Percentiles rank a stretch among this genome's conserved stretches.
These are phyloP conservation scores for Claviceps humidiphila DNA, from an alignment of 2,329 filamentous ascomycete genomes.

Conservation along the genomic window DNA sequence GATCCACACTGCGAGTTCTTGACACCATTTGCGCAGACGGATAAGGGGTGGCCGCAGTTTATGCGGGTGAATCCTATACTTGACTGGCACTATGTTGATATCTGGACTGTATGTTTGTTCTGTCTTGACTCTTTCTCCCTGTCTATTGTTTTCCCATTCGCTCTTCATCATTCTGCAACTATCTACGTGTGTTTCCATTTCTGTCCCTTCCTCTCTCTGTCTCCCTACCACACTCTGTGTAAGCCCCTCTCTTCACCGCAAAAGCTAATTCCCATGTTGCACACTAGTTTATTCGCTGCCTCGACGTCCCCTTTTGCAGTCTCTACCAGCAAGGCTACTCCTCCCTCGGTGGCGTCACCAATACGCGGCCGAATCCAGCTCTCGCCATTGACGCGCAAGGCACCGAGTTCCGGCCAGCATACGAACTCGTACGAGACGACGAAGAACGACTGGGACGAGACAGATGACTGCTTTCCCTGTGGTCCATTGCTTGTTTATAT, in stretches of 20 bases:
- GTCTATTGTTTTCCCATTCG: neutral
- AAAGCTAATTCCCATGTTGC: too few relatives aligned
- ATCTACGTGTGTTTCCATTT: neutral
- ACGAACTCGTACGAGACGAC: slow-evolving; percentile 59
- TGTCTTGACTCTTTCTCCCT: neutral
- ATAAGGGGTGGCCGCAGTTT: slow-evolving; percentile 79
- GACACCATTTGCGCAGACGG: slow-evolving; percentile 75
- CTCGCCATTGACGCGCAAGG: slow-evolving; percentile 31
- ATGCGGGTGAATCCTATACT: slow-evolving; percentile 92
- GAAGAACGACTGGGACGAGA: slow-evolving; percentile 70
- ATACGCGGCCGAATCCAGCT: slow-evolving; percentile 81
- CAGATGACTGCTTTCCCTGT: slow-evolving; percentile 19
- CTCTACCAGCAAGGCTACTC: slow-evolving; percentile 87
- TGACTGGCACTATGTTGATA: slow-evolving; percentile 93
- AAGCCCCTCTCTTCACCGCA: too few relatives aligned
- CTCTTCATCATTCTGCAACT: too few relatives aligned
- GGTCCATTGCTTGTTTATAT: neutral
- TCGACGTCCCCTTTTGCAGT: slow-evolving; percentile 70
- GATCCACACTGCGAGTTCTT: slow-evolving; percentile 78
- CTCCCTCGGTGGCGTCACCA: slow-evolving; percentile 75
- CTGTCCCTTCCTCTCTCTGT: neutral
- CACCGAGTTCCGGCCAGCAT: slow-evolving; percentile 53
- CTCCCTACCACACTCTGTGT: neutral
- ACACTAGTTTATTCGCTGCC: slow-evolving; percentile 58
- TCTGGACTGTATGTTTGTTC: slow-evolving; percentile 58